phyloP scores from a whole-genome alignment of 2,329 filamentous ascomycete genomes.

The Hypoxylon sp. region DNA sequence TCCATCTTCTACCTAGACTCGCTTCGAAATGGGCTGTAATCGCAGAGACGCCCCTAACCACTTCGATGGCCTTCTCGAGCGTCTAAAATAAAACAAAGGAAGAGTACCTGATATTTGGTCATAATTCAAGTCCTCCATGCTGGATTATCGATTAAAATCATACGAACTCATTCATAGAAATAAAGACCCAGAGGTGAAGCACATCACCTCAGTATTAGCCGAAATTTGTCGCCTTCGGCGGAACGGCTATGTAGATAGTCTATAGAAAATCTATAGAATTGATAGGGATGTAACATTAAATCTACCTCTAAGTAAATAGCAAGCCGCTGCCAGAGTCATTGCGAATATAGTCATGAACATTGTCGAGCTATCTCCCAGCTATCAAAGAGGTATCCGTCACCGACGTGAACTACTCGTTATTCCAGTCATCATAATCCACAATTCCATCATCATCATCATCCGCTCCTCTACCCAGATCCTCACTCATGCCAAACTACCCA shows the following conservation, averaged over 20 bases:
- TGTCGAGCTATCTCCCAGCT: not conserved
- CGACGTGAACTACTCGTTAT: constrained; percentile 8
- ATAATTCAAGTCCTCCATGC: not conserved
- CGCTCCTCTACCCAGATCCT: constrained; percentile 16
- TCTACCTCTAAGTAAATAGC: not conserved
- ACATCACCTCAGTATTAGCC: not conserved
- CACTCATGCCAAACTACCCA: constrained; percentile 77
- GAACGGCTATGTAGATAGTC: not conserved
- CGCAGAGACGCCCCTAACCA: no score
- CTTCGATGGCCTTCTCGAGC: no score
- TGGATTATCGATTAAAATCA: not conserved
- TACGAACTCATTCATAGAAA: not conserved
- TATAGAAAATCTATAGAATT: not conserved
- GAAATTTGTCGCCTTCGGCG: not conserved
- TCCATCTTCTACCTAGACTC: no score
- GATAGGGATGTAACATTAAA: not conserved
- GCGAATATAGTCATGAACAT: not conserved
- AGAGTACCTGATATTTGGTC: not conserved
- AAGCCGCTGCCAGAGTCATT: not conserved
- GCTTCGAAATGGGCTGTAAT: no score
- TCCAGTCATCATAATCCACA: constrained; percentile 10
- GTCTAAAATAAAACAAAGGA: no score
- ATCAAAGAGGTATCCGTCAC: not conserved
- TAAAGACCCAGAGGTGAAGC: not conserved
- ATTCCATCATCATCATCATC: not conserved